Percentiles rank a stretch among this genome's conserved stretches.
Conservation (phyloP, 257 asterid species). For the Solanum infundibuliforme region DNA sequence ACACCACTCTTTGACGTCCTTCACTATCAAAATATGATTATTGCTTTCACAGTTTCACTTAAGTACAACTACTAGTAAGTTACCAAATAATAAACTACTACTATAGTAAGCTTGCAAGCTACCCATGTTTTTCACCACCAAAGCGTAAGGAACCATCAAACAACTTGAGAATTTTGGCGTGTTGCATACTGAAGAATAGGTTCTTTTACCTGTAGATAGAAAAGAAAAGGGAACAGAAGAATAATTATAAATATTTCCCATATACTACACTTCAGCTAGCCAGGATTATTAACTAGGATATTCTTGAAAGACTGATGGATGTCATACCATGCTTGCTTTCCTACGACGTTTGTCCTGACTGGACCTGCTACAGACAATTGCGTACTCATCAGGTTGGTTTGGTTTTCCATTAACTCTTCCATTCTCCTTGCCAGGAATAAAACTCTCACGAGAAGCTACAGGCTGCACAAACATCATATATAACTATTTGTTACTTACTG, state of each 20-base stretch:
- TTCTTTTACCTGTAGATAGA: slow-evolving; percentile 55
- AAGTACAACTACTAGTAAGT: not conserved
- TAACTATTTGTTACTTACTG: not conserved
- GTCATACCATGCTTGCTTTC: slow-evolving; percentile 81
- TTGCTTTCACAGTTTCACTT: not conserved
- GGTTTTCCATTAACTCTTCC: slow-evolving; percentile 23
- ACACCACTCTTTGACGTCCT: not conserved
- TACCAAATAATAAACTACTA: not conserved
- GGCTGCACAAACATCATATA: slow-evolving; percentile 39
- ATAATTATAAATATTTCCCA: not conserved
- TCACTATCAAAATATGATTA: not conserved
- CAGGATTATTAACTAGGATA: not conserved
- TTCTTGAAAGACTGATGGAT: not conserved
- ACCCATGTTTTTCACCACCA: not conserved
- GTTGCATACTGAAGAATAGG: slow-evolving; percentile 62
- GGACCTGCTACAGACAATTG: slow-evolving; percentile 36
- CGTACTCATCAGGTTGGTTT: slow-evolving; percentile 24
- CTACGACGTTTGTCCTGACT: slow-evolving; percentile 56
- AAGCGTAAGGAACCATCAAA: slow-evolving; percentile 14
- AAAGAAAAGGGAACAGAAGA: not conserved
- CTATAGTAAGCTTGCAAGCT: not conserved
- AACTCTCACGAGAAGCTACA: slow-evolving; percentile 71
- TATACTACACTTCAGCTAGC: not conserved
- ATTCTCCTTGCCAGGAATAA: slow-evolving; percentile 44
- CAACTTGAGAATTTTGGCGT: slow-evolving; percentile 64